Conservation (phyloP, 2,329 filamentous ascomycete species). For the Colletotrichum tropicale region DNA sequence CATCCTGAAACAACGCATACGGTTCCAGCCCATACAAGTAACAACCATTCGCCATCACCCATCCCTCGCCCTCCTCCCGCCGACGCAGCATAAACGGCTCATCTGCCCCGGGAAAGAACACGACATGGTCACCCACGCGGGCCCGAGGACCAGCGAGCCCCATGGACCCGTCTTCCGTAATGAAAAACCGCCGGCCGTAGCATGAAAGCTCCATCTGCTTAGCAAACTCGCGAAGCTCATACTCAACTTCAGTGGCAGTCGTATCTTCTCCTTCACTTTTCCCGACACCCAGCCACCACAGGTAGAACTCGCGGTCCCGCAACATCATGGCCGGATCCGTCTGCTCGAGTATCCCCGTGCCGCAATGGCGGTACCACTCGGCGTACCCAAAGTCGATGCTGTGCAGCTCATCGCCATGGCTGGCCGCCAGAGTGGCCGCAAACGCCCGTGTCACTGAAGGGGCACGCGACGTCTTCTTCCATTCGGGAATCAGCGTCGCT, state of each 20-base stretch:
- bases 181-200: background rate
- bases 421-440: background rate
- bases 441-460: background rate
- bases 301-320: background rate
- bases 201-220: background rate
- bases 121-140: background rate
- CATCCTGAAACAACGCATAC: background rate
- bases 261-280: background rate
- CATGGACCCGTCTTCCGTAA: background rate
- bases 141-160: background rate
- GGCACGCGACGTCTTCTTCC: accelerated
- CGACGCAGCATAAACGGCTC: background rate
- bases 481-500: background rate
- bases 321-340: background rate
- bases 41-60: background rate
- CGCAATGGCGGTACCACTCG: background rate
- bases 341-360: background rate
- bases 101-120: background rate
- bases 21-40: background rate
- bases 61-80: background rate
- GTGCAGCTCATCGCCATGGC: background rate
- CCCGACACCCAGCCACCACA: background rate
- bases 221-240: background rate
- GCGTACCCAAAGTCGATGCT: background rate
- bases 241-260: background rate